Evolutionary conservation across 2,329 filamentous ascomycete species (phyloP).

Genomic region (Thermoascus crustaceus): DNA sequence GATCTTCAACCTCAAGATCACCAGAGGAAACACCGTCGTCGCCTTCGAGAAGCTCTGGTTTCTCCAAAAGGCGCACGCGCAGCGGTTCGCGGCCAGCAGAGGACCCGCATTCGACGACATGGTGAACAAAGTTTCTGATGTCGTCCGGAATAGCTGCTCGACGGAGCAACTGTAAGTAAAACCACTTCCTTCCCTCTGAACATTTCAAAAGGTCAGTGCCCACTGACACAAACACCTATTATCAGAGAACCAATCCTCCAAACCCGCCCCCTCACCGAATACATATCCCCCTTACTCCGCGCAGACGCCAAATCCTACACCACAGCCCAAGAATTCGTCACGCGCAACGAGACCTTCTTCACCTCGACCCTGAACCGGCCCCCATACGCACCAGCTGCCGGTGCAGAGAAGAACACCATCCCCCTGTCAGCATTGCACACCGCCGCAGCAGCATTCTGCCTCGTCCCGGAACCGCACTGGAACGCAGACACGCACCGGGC

Average conservation of each 20-base stretch:
- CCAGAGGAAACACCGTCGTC: constrained; percentile 79
- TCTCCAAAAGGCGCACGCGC: constrained; percentile 65
- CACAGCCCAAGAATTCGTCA: constrained; percentile 47
- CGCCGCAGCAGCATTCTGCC: constrained; percentile 33
- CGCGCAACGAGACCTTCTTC: constrained; percentile 54
- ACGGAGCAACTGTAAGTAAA: constrained; percentile 22
- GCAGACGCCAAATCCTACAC: constrained; percentile 52
- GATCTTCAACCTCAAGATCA: constrained; percentile 78
- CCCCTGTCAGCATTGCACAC: constrained; percentile 36
- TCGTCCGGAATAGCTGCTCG: constrained; percentile 17
- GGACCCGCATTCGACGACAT: constrained; percentile 36
- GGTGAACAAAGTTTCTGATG: constrained; percentile 26
- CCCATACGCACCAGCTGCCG: constrained; percentile 14
- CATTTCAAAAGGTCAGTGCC: background rate
- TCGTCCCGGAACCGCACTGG: constrained; percentile 37
- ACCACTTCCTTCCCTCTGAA: background rate
- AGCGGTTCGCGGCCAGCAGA: constrained; percentile 38
- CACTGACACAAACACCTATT: constrained; percentile 6
- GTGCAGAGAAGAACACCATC: constrained; percentile 11
- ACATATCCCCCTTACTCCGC: constrained; percentile 44
- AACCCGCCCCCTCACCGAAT: constrained; percentile 34
- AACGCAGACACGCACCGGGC: constrained; percentile 29
- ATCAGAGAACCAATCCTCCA: constrained; percentile 21
- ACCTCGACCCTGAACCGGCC: constrained; percentile 22
- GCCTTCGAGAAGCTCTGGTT: constrained; percentile 70